Evolutionary conservation across 805 yeast genomes (phyloP), one percentile per base, ranked within the genome.

Genomic region (Pichia cabralensis): DNA sequence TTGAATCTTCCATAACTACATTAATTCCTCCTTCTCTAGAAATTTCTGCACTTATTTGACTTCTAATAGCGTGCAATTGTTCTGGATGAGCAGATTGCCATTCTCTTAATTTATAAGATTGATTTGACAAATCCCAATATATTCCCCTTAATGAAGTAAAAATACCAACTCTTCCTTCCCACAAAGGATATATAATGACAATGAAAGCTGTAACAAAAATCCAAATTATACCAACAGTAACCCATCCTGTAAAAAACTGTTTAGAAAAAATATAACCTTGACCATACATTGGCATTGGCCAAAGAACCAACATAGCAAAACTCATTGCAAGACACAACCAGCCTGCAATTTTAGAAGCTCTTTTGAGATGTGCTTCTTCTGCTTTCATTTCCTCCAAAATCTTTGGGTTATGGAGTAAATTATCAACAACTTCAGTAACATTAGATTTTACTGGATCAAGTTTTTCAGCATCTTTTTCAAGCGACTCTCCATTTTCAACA

Each of bases 231-330:
- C 79, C 75, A 21, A 85, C 94, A 24, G 68, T 74, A 31, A 86
- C 71, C 95, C 95, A 86, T 29, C 95, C 95, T 6, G 92, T 81
- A 58, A 85, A 86, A 60, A 83, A 83, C 37, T 55, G 58, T 55
- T 72, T 76, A 34, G 83, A 73, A 58, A 85, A 86, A 26, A 85
- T 64, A 51, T 85, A 85, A 3, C 71, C 67, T 5, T 79, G 52
- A 22, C 95, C 96, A 55, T 79, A 85, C 92, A 86, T 79, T 44
- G 96, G 95, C 85, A 85, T 81, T 49, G 96, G 96, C 92, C 94
- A 84, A 21, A 85, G 50, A 18, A 86, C 68, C 22, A 85, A 59
- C 32, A 85, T 60, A 30, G 78, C 65, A 8, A 83, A 45, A 6
- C 84, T 74, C 45, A 83, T 65, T 28, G 69, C 59, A 3, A 71